phyloP scores from a whole-genome alignment of 2,329 filamentous ascomycete species.

The Penicillium expansum region DNA sequence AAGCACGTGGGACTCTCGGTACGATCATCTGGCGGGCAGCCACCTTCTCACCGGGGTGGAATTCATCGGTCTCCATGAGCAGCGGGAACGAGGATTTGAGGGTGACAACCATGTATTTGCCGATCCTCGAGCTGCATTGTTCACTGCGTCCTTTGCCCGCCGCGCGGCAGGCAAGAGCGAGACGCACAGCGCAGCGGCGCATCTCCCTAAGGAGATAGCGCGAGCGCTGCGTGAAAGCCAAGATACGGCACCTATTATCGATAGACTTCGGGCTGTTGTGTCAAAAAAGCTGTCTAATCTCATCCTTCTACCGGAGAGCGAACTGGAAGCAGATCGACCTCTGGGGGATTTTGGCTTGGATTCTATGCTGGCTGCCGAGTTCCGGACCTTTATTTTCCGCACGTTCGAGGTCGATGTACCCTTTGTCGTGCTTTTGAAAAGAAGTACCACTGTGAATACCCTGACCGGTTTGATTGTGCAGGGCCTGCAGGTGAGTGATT shows the following conservation, averaged over 20 bases:
- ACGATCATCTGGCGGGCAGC: background rate
- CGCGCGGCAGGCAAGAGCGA: background rate
- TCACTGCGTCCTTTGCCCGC: background rate
- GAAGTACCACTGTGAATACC: background rate
- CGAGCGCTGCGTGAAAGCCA: background rate
- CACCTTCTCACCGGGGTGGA: conserved; percentile 9
- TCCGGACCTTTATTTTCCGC: conserved; percentile 22
- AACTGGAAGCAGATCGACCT: background rate
- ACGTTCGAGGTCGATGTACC: conserved; percentile 20
- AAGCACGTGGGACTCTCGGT: background rate
- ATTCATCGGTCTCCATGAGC: background rate
- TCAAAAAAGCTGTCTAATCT: background rate
- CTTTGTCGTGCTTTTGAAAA: conserved; percentile 4
- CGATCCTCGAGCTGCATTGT: conserved; percentile 5
- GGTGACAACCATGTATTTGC: conserved; percentile 1
- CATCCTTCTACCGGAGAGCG: background rate
- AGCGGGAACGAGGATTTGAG: conserved; percentile 8
- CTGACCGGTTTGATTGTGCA: background rate
- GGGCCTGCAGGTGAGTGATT: background rate
- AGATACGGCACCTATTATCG: background rate
- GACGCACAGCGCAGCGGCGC: background rate
- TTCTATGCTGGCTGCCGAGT: conserved; percentile 28
- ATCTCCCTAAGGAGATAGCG: background rate
- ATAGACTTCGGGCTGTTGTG: background rate
- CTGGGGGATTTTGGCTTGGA: conserved; percentile 23